phyloP scores from a whole-genome alignment of 768 basidiomycete species.

The Lactifluus rugatus region DNA sequence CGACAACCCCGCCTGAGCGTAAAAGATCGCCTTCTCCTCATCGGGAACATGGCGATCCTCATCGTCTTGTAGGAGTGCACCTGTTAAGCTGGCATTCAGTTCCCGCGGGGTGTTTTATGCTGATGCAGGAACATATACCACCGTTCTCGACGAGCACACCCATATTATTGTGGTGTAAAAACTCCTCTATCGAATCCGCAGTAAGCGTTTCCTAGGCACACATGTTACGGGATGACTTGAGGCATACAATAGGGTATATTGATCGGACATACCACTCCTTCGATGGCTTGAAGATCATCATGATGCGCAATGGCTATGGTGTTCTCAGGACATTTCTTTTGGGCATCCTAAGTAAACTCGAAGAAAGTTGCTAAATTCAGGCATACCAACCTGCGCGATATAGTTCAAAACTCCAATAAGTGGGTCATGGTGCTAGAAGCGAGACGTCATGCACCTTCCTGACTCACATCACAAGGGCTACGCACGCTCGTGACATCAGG shows the following conservation, averaged over 20 bases:
- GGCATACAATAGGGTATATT: not conserved
- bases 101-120: no score
- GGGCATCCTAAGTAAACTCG: not conserved
- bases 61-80: not conserved
- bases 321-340: not conserved
- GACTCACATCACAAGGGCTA: not conserved
- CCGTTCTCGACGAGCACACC: constrained; percentile 2
- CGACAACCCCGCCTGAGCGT: not conserved
- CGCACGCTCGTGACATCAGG: not conserved
- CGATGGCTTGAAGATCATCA: not conserved
- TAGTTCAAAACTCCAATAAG: constrained; percentile 4
- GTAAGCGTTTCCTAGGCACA: not conserved
- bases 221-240: not conserved
- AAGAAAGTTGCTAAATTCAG: not conserved
- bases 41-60: not conserved
- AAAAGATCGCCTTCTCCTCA: not conserved
- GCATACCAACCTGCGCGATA: constrained; percentile 2
- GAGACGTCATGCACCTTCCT: not conserved
- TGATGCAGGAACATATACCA: not conserved
- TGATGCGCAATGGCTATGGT: constrained; percentile 8
- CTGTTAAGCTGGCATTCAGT: not conserved
- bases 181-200: not conserved
- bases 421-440: constrained; percentile 1
- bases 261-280: not conserved
- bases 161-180: not conserved